These are phyloP conservation scores for Ochromonas danica DNA, from an alignment of 108 stramenopile species.

Conservation along the genomic window DNA sequence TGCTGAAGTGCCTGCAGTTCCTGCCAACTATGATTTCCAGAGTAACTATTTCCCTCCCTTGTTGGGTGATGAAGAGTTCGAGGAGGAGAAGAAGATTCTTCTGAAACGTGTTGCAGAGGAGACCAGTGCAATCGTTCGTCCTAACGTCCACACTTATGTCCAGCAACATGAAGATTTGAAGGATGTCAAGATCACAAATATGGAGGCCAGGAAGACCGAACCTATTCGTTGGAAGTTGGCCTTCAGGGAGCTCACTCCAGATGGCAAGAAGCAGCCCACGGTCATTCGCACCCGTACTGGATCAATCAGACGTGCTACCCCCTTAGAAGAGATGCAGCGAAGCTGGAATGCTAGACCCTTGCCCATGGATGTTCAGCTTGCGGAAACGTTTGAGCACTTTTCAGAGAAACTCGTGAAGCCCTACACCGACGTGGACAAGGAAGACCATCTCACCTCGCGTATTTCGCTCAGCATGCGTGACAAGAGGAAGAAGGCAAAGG, in stretches of 20 bases:
- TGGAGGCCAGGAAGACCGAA: too few relatives aligned
- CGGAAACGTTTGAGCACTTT: not conserved
- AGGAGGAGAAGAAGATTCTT: not conserved
- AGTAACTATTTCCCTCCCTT: not conserved
- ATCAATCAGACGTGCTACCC: not conserved
- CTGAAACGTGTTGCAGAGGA: not conserved
- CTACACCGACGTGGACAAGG: not conserved
- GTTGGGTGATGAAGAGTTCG: not conserved
- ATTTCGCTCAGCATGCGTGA: too few relatives aligned
- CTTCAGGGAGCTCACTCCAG: not conserved
- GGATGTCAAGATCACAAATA: slow-evolving; percentile 1
- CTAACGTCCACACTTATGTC: not conserved
- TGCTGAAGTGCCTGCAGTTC: not conserved
- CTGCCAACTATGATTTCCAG: not conserved
- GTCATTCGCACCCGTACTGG: not conserved
- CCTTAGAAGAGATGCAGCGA: not conserved
- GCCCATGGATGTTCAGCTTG: not conserved
- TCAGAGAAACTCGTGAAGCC: not conserved
- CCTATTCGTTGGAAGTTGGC: slow-evolving; percentile 7
- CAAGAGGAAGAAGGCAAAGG: too few relatives aligned
- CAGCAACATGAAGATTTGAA: not conserved
- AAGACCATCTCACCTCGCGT: not conserved
- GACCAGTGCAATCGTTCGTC: not conserved
- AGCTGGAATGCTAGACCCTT: not conserved
- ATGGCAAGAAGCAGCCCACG: not conserved